These are phyloP conservation scores for Phytophthora fragariae DNA, from an alignment of 352 stramenopile genomes.

Conservation along the genomic window DNA sequence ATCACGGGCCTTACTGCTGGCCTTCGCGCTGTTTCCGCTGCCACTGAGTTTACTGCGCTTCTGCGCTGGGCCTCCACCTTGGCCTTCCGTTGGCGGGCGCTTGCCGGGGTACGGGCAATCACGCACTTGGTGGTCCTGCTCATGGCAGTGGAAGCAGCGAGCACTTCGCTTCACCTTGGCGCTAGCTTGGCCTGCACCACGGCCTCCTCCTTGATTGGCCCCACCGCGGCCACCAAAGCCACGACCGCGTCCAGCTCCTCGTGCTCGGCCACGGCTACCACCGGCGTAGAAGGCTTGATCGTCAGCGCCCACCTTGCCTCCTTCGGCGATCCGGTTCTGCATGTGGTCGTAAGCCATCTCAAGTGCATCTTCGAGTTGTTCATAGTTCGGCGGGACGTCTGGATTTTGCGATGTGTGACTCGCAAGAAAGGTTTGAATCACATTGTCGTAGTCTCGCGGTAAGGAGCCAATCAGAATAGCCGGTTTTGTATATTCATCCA, in stretches of 20 bases:
- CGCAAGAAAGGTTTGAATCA: conserved; percentile 9
- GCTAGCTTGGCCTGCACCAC: neutral
- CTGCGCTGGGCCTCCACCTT: neutral
- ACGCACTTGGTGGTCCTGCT: conserved; percentile 2
- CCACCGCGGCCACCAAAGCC: conserved; percentile 1
- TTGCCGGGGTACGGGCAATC: conserved; percentile 15
- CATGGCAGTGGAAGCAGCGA: conserved; percentile 12
- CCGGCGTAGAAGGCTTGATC: conserved; percentile 13
- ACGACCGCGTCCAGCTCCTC: too few species aligned
- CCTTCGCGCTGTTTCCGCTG: neutral
- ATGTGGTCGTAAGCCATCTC: conserved; percentile 8
- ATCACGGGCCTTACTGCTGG: neutral
- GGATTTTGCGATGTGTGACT: neutral
- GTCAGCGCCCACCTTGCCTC: neutral
- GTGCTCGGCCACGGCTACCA: neutral
- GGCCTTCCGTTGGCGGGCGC: neutral
- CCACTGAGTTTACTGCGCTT: neutral
- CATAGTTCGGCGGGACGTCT: conserved; percentile 15
- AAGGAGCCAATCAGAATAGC: conserved; percentile 6
- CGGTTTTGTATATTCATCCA: conserved; percentile 16
- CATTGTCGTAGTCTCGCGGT: conserved; percentile 12
- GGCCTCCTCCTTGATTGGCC: neutral
- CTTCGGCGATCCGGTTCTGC: neutral
- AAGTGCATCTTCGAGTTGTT: conserved; percentile 5
- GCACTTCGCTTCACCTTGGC: neutral